Base-by-base conservation (phyloP, 345 rosid genomes). In the Linum trigynum region DNA sequence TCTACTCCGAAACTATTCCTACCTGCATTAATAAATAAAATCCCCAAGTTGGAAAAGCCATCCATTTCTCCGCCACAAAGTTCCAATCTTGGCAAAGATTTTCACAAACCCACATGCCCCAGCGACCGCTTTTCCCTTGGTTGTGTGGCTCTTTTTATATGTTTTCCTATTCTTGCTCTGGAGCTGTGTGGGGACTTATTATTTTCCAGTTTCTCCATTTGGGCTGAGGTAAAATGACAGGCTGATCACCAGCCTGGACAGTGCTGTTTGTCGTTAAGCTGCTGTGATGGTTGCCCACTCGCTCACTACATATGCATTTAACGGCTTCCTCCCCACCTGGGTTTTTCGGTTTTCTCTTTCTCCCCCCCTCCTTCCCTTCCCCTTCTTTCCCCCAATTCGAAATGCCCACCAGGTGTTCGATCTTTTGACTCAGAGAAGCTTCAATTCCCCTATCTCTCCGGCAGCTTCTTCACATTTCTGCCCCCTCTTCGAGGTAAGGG, bases 241-340 rank as follows among this genome's bases (percentile, higher is more conserved):
- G 91, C 85, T 83, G 59, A 84, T 82, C 78, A 75, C 81, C 98
- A 87, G 92, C 96, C 97, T 92, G 98, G 86, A 86, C 86, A 87
- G 87, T 63, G 81, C 72, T 70, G 77, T 71, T 23, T 39, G 57
- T 66, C 41, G 65, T 60, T 61, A 3, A 48, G 53, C 32, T 12
- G 9, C 53, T 9, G 9, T 2, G 14, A 9, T 65, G 55, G 78
- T 62, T 69, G 69, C 66, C 66, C 80, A 51, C 78, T 73, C 72
- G 32, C 32, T 23, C 74, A 75, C 73, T 69, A 61, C 39, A 70
- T 65, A 62, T 67, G 35, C 73, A 61, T 45, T 57, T 68, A 43
- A 48, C 9, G 53, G 12, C 15, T 48, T 10, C 53, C 15, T 9
- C 14, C 53, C 14, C 14, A 9, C 15, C 53, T 41, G 53, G 14